Percentiles rank a stretch among this genome's conserved stretches.
These are phyloP conservation scores for Mallotus nudiflorus DNA, from an alignment of 345 rosid species.

Conservation along the genomic window DNA sequence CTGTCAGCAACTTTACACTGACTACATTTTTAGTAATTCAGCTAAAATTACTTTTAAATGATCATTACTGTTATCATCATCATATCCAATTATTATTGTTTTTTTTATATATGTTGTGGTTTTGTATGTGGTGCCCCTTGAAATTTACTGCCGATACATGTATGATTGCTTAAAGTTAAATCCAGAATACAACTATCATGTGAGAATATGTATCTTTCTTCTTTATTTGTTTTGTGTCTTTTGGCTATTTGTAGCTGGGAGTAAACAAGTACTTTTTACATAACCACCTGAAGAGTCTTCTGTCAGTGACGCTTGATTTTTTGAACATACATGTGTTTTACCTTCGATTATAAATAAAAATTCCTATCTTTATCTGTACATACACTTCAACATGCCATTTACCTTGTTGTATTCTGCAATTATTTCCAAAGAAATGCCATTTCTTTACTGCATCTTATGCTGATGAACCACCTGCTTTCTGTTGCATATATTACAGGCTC, in stretches of 20 bases:
- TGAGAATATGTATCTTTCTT: neutral
- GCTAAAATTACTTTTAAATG: neutral
- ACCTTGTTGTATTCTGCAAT: neutral
- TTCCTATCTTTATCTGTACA: neutral
- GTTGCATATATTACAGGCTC: slow-evolving; percentile 55
- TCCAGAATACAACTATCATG: neutral
- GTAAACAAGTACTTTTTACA: too few species aligned
- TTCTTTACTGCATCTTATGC: neutral
- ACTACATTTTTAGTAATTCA: neutral
- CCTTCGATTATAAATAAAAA: too few species aligned
- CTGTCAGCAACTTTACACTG: neutral
- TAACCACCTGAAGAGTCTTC: too few species aligned
- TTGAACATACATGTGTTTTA: too few species aligned
- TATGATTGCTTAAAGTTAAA: too few species aligned
- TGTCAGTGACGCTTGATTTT: too few species aligned
- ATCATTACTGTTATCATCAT: neutral
- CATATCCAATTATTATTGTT: neutral
- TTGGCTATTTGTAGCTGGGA: too few species aligned
- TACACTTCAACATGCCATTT: neutral
- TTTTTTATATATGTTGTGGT: neutral
- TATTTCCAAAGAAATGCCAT: neutral
- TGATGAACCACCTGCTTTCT: slow-evolving; percentile 20
- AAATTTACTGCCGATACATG: too few species aligned
- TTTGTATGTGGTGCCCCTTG: neutral
- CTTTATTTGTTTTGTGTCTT: neutral